These are phyloP conservation scores for Condylostoma magnum DNA, from an alignment of 169 alveolate genomes.

Conservation along the genomic window DNA sequence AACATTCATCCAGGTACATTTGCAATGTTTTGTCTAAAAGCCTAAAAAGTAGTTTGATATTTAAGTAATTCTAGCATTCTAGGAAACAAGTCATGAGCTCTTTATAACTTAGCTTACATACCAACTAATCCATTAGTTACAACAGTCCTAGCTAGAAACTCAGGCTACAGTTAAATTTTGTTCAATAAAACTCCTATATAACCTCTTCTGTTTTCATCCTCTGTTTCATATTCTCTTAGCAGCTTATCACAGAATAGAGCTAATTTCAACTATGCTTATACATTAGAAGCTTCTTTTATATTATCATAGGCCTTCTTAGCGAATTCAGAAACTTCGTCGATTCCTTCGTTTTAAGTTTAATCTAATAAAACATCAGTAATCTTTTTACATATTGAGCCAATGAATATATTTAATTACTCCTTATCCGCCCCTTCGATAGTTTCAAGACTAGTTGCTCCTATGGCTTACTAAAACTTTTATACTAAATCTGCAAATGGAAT, in stretches of 20 bases:
- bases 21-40: constrained; percentile 32
- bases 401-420: no score
- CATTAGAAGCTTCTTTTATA: not conserved
- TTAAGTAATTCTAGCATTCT: constrained; percentile 67
- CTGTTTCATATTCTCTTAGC: constrained; percentile 16
- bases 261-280: constrained; percentile 43
- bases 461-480: no score
- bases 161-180: constrained; percentile 28
- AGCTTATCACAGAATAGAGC: constrained; percentile 33
- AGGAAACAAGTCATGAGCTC: constrained; percentile 72
- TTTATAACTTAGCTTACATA: constrained; percentile 42
- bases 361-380: not conserved
- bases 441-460: no score
- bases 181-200: constrained; percentile 2
- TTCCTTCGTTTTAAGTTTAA: not conserved
- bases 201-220: constrained; percentile 1
- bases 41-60: constrained; percentile 49
- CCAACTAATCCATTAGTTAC: constrained; percentile 51
- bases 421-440: no score
- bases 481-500: no score
- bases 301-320: constrained; percentile 17
- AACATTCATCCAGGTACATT: constrained; percentile 67
- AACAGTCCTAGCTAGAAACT: constrained; percentile 41
- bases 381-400: no score
- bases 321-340: not conserved